Evolutionary conservation across 176 grass and related monocot species (phyloP), one percentile per base, ranked within the genome.

Genomic region (Triticum urartu): DNA sequence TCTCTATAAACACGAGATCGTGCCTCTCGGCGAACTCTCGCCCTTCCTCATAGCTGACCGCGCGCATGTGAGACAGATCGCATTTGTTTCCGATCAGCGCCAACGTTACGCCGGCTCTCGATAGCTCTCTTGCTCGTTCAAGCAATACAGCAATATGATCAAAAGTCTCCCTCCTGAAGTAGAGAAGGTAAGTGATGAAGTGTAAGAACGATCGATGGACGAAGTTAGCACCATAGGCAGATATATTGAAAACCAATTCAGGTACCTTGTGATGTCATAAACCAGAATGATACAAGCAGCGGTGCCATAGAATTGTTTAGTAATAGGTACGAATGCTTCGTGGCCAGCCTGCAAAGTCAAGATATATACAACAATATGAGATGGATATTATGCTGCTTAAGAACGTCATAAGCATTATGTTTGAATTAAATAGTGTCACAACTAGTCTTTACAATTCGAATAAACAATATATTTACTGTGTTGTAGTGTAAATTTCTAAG

Each of bases 21-120:
- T 88, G 90, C n/a, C 90, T 90, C 78, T 86, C 88, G 28, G 93
- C 90, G 86, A 95, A 95, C 76, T 92, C 86, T 72, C 92, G 88
- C 0, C 93, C 90, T 84, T 95, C 90, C 76, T 95, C 90, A 0
- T 87, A 81, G 79, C 90, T 92, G 28, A 94, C 90, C 3, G 93
- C 88, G 32, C 90, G 86, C 67, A 88, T 90, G 50, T 88, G 90
- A 63, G 93, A 65, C 54, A 94, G 79, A 75, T 94, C 93, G 11
- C 82, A 90, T 61, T 92, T 94, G 42, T 94, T 94, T 14, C 93
- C 93, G 12, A 92, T 34, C 13, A 94, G 74, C 90, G 86, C 88
- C 52, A 94, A 88, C 26, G 87, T 88, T 90, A 94, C 91, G 63
- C 89, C 89, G 48, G 93, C 82, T 34, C 84, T 92, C 0, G 92